These are phyloP conservation scores for Trichophyton simii DNA, from an alignment of 2,329 filamentous ascomycete species.

Conservation along the genomic window DNA sequence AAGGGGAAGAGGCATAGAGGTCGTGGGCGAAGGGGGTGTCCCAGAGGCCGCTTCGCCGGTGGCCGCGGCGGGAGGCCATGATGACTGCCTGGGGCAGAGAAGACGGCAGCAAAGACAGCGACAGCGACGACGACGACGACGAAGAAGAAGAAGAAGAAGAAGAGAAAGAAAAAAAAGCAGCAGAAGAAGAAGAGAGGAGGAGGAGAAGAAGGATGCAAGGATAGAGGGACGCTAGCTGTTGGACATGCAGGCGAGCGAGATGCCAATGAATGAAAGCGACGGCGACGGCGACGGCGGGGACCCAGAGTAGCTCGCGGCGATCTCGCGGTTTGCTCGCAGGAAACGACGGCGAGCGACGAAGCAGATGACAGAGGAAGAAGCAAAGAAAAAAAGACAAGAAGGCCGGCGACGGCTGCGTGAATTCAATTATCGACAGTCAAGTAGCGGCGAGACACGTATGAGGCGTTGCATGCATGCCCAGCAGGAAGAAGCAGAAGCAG, in stretches of 20 bases:
- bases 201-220: neutral
- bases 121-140: neutral
- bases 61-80: neutral
- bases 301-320: too few relatives aligned
- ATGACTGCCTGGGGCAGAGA: neutral
- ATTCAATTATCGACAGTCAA: neutral
- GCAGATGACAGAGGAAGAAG: neutral
- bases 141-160: neutral
- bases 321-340: too few relatives aligned
- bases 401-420: neutral
- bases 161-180: neutral
- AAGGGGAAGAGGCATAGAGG: neutral
- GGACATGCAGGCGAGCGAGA: neutral
- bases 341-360: too few relatives aligned
- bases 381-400: neutral
- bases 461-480: neutral
- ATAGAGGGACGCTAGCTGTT: neutral
- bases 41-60: neutral
- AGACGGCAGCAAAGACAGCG: neutral
- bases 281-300: too few relatives aligned
- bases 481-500: neutral
- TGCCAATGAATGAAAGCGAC: too few relatives aligned
- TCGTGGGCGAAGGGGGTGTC: neutral
- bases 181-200: neutral
- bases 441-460: conserved; percentile 3